Evolutionary conservation across 1,284 basidiomycete species (phyloP), one percentile per base, ranked within the genome.

Genomic region (Sporisorium reilianum): DNA sequence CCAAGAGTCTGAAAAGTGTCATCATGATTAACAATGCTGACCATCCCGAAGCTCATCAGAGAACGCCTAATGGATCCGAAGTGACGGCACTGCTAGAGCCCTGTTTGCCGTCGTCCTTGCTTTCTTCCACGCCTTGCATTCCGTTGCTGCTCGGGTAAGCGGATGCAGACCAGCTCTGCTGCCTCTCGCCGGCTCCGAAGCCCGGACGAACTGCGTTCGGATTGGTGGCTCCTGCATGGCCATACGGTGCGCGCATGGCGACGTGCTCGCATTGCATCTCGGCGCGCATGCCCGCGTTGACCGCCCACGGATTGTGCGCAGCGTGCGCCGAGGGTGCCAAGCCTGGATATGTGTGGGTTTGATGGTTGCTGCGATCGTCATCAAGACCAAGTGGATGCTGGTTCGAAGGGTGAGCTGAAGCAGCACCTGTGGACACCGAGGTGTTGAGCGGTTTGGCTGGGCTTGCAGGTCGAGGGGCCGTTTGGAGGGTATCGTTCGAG

Each of bases 221-320:
- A 0, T 48, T 5, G n/a, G n/a, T n/a, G n/a, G n/a, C n/a, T n/a
- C n/a, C n/a, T 26, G 32, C 42, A n/a, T 38, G 12, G 38, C 53
- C 49, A 14, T 41, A 48, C 2, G 61, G 38, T 7, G 58, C 16
- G 4, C 63, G 66, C 66, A 75, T 66, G 18, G 63, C 61, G n/a
- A 56, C 63, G 23, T 70, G 72, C 23, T 75, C 63, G 23, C 63
- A 63, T 44, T 70, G 63, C 72, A 75, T 75, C 42, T 75, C 72
- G 50, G 52, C 59, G 10, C 67, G 58, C 49, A 66, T 40, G 25
- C 45, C 45, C 9, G 59, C 53, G 18, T 62, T 55, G 7, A 57
- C 57, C 0, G 67, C 66, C 72, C 72, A 75, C 16, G 72, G 72
- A 48, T 75, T 75, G 59, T 65, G 50, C 32, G 28, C 58, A 16